phyloP scores from a whole-genome alignment of 2,329 filamentous ascomycete species.

The Saccharata proteae region DNA sequence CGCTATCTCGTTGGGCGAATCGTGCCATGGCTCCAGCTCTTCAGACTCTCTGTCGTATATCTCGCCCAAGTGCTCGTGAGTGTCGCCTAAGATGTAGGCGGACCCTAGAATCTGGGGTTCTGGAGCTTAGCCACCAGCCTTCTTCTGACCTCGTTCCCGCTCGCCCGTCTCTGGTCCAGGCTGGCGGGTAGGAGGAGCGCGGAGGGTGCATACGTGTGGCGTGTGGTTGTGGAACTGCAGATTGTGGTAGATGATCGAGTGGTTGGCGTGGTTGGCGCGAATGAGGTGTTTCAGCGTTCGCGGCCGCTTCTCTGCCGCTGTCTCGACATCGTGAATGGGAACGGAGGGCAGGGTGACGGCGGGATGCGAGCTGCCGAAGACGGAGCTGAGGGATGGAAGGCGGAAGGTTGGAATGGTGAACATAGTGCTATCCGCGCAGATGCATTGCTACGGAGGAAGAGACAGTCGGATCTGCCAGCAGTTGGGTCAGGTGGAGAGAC shows the following conservation, averaged over 20 bases:
- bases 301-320: conserved; percentile 62
- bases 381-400: conserved; percentile 5
- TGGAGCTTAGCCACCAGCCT: conserved; percentile 1
- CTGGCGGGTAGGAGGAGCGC: not conserved
- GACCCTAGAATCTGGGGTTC: conserved; percentile 55
- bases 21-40: conserved; percentile 64
- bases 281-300: conserved; percentile 82
- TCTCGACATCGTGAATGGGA: conserved; percentile 68
- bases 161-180: conserved; percentile 1
- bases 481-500: too few relatives aligned
- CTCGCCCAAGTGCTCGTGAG: conserved; percentile 57
- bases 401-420: conserved; percentile 6
- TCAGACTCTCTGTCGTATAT: conserved; percentile 70
- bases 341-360: conserved; percentile 49
- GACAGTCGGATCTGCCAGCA: too few relatives aligned
- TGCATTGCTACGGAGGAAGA: too few relatives aligned
- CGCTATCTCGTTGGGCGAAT: conserved; percentile 74
- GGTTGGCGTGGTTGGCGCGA: conserved; percentile 82
- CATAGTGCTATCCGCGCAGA: too few relatives aligned
- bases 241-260: conserved; percentile 69
- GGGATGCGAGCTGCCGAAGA: conserved; percentile 2
- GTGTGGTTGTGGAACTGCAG: conserved; percentile 71
- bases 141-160: not conserved
- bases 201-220: conserved; percentile 47
- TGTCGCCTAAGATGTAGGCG: conserved; percentile 73